These are phyloP conservation scores for Lophiotrema nucula DNA, from an alignment of 495 filamentous ascomycete genomes.

Conservation along the genomic window DNA sequence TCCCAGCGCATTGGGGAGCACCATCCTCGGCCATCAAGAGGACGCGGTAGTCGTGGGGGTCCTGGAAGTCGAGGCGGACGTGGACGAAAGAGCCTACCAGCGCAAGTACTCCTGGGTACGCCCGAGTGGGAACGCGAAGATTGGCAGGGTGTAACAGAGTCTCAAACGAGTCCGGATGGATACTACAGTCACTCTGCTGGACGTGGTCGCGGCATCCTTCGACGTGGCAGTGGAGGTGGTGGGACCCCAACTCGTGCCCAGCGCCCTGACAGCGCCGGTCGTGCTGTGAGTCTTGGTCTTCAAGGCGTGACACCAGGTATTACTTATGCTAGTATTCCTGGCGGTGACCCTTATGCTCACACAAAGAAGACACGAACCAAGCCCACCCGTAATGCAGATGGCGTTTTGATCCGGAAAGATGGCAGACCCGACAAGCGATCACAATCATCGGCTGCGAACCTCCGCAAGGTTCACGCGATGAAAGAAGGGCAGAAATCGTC, in stretches of 20 bases:
- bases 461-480: slow-evolving; percentile 45
- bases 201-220: slow-evolving; percentile 24
- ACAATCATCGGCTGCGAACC: slow-evolving; percentile 42
- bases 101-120: slow-evolving; percentile 31
- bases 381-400: slow-evolving; percentile 44
- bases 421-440: slow-evolving; percentile 46
- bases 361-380: slow-evolving; percentile 45
- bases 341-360: slow-evolving; percentile 38
- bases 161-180: slow-evolving; percentile 36
- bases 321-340: neutral
- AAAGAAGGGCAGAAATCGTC: slow-evolving; percentile 35
- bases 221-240: slow-evolving; percentile 34
- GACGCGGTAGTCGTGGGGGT: slow-evolving; percentile 29
- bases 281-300: slow-evolving; percentile 27
- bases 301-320: slow-evolving; percentile 26
- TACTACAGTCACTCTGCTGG: slow-evolving; percentile 29
- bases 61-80: slow-evolving; percentile 38
- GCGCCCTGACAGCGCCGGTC: slow-evolving; percentile 21
- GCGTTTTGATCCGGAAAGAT: slow-evolving; percentile 47
- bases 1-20: slow-evolving; percentile 33
- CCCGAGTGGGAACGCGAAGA: slow-evolving; percentile 41
- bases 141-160: slow-evolving; percentile 31
- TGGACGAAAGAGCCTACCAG: slow-evolving; percentile 25
- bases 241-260: slow-evolving; percentile 8
- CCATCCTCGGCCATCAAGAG: slow-evolving; percentile 21